A percentile compares a stretch with the other conserved stretches of the same genome.
These are phyloP conservation scores for Suhomyces bribrorum DNA, from an alignment of 1,139 yeast genomes.

Conservation along the genomic window DNA sequence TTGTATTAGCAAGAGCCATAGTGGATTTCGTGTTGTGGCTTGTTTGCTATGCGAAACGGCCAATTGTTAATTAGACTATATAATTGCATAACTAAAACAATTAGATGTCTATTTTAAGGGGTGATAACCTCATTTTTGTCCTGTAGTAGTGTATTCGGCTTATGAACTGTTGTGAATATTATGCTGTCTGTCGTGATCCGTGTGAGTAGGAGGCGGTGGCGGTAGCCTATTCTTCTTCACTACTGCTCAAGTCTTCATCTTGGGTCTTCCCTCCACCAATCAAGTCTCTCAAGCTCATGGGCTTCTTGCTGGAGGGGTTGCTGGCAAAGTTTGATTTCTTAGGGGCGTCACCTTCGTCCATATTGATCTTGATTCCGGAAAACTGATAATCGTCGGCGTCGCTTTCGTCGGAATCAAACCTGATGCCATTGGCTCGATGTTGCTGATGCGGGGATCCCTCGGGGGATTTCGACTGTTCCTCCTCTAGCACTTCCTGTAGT, in stretches of 20 bases:
- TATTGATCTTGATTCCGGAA: conserved; percentile 24
- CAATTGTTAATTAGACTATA: too few species aligned
- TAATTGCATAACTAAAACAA: too few species aligned
- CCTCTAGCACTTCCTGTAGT: conserved; percentile 43
- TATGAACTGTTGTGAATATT: too few species aligned
- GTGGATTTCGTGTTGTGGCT: too few species aligned
- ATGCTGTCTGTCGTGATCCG: too few species aligned
- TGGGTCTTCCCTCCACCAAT: conserved; percentile 29
- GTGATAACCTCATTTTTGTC: too few species aligned
- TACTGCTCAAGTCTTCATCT: conserved; percentile 41
- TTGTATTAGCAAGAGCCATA: too few species aligned
- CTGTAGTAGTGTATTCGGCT: too few species aligned
- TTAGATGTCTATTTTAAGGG: too few species aligned
- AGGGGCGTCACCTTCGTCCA: conserved; percentile 16
- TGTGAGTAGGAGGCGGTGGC: too few species aligned
- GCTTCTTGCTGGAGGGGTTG: conserved; percentile 22
- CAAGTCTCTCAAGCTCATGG: conserved; percentile 44
- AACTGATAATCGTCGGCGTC: conserved; percentile 29
- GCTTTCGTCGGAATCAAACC: conserved; percentile 28
- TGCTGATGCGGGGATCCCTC: conserved; percentile 3
- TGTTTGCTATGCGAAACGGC: too few species aligned
- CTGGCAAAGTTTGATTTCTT: conserved; percentile 1
- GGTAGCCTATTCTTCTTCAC: conserved; percentile 38
- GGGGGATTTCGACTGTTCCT: conserved; percentile 15
- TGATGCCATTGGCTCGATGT: conserved; percentile 3